Percentiles rank a stretch among this genome's conserved stretches.
Evolutionary conservation across 2,329 filamentous ascomycete species (phyloP).

Genomic region (Clarireedia monteithiana): DNA sequence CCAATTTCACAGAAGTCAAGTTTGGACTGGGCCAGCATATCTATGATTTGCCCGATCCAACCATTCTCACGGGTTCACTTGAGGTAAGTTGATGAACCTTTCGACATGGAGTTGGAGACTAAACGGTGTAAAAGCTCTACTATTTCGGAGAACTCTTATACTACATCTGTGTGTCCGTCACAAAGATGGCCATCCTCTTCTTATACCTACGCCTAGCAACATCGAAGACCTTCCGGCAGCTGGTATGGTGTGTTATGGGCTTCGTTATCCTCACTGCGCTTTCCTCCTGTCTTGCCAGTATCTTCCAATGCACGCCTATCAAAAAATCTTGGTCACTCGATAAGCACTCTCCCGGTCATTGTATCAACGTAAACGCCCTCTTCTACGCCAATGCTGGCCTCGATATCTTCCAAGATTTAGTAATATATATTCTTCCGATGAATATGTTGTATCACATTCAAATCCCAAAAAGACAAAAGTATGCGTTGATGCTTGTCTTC

Average conservation of each 20-base stretch:
- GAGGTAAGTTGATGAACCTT: neutral
- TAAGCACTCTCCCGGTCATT: neutral
- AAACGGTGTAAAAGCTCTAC: neutral
- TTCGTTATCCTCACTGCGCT: conserved; percentile 1
- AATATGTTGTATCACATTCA: conserved; percentile 2
- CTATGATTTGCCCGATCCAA: neutral
- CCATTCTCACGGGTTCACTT: conserved; percentile 1
- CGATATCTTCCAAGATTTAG: neutral
- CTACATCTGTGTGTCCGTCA: neutral
- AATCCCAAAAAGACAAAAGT: conserved; percentile 2
- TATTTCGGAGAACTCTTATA: conserved; percentile 1
- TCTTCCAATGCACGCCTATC: conserved; percentile 6
- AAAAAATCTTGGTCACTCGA: neutral
- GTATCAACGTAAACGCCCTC: neutral
- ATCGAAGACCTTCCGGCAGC: neutral
- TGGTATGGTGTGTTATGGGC: neutral
- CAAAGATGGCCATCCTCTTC: neutral
- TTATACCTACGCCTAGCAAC: conserved; percentile 1
- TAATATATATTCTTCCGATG: conserved; percentile 3
- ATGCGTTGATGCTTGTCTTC: conserved; percentile 3
- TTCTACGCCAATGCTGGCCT: conserved; percentile 5
- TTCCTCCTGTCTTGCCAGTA: neutral
- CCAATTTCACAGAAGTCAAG: neutral
- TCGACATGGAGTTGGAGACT: neutral
- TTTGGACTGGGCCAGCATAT: conserved; percentile 5